Evolutionary conservation across 257 asterid genomes (phyloP).

Genomic region (Leonotis leonurus): DNA sequence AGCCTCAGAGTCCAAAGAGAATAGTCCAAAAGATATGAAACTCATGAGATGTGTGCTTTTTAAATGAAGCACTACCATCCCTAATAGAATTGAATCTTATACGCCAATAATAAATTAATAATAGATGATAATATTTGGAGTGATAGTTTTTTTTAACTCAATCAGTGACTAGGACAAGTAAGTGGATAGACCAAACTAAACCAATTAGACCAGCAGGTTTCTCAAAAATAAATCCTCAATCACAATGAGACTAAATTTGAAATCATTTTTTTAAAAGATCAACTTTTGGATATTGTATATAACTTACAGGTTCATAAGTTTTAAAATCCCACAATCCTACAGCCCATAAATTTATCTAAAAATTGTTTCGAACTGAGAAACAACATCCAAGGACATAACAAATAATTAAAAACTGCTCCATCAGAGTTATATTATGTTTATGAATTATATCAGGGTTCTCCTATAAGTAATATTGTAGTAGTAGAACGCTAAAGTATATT

Average conservation of each 20-base stretch:
- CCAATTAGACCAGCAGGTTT: background rate
- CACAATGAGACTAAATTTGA: background rate
- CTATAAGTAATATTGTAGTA: conserved; percentile 1
- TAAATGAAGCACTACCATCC: background rate
- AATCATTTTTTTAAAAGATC: background rate
- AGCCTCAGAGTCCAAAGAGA: background rate
- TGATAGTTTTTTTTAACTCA: background rate
- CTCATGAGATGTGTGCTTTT: background rate
- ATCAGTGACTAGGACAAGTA: background rate
- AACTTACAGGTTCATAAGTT: background rate
- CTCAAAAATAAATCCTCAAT: background rate
- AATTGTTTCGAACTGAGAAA: background rate
- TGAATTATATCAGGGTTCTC: background rate
- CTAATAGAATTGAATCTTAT: background rate
- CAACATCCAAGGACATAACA: background rate
- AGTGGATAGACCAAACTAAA: background rate
- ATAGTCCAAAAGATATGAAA: background rate
- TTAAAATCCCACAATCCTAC: background rate
- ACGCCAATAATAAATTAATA: background rate
- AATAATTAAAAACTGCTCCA: background rate
- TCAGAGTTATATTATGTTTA: background rate
- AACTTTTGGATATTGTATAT: background rate
- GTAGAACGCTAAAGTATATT: background rate
- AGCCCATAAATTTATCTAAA: background rate
- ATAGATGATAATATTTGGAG: background rate